Conservation (phyloP, 2,329 filamentous ascomycete species). For the Pseudopyricularia cyperi region DNA sequence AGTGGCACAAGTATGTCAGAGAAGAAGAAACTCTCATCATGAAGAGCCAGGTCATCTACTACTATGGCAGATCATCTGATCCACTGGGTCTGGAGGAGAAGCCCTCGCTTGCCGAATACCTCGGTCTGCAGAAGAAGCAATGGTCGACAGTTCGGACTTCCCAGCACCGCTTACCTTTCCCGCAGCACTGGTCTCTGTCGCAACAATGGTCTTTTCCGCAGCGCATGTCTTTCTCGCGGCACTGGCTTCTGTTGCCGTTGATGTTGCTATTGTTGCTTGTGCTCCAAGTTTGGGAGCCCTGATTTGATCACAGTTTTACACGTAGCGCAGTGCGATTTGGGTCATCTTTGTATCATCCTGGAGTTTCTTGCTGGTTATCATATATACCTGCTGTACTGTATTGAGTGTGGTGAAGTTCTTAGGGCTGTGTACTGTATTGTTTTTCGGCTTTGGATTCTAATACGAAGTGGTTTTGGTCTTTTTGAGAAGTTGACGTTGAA, state of each 20-base stretch:
- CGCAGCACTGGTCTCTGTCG: not conserved
- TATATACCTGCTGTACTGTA: no score
- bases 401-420: no score
- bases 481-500: no score
- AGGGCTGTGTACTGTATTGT: no score
- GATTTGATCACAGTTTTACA: no score
- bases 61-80: conserved; percentile 10
- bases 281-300: not conserved
- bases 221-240: not conserved
- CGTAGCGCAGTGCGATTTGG: no score
- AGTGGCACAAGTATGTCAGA: conserved; percentile 4
- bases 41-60: conserved; percentile 16
- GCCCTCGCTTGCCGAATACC: conserved; percentile 8
- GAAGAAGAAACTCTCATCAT: conserved; percentile 11
- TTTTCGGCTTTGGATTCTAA: no score
- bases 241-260: not conserved
- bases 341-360: no score
- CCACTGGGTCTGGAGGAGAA: conserved; percentile 6
- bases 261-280: not conserved
- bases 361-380: no score
- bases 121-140: not conserved
- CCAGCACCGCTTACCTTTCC: no score
- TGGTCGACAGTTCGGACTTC: not conserved
- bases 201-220: no score
- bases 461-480: no score